Base-by-base conservation (phyloP, 257 asterid species). In the Sherardia arvensis region DNA sequence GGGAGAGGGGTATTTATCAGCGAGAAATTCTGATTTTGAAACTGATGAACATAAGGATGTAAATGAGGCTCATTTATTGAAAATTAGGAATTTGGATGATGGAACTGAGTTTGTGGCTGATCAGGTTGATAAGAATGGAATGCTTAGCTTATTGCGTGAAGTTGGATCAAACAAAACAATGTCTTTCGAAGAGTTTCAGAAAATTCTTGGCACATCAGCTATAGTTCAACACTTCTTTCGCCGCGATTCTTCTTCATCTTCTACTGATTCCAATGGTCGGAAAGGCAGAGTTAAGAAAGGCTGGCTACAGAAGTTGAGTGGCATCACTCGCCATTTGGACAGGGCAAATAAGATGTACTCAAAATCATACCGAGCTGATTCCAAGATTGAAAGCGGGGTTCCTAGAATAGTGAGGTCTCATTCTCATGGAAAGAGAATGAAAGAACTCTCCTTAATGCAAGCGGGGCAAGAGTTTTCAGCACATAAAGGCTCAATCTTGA, bases 391-490 rank as follows among this genome's bases (percentile, higher is more conserved):
- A 27, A 59, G 75, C 30, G 26, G 66, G n/a, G 51, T 14, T 48
- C 33, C 69, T 45, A 76, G 61, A 56, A 87, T 71, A 62, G 83
- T 88, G 59, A 80, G 74, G 62, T 84, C 85, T 0, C 81, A 72
- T 74, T 53, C 75, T 3, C 51, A 67, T 14, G 81, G 69, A 59
- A 92, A 89, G 64, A 70, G 57, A 21, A 65, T 77, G 2, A 88
- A 89, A 72, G 97, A 92, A 70, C 68, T 92, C 27, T 86, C 97
- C 30, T 78, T 90, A 4, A 85, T 89, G 49, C 79, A 73, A 69
- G 66, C 77, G 2, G 95, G 91, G 57, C 98, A 91, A 75, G 95
- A 91, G 54, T 80, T 91, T 73, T 78, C 84, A 5, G 98, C 97
- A 3, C 98, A 91, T 21, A 78, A 85, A 58, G 98, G 97, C 69